Base-by-base conservation (phyloP, 1,284 basidiomycete genomes). In the Sphagnurus paluster region DNA sequence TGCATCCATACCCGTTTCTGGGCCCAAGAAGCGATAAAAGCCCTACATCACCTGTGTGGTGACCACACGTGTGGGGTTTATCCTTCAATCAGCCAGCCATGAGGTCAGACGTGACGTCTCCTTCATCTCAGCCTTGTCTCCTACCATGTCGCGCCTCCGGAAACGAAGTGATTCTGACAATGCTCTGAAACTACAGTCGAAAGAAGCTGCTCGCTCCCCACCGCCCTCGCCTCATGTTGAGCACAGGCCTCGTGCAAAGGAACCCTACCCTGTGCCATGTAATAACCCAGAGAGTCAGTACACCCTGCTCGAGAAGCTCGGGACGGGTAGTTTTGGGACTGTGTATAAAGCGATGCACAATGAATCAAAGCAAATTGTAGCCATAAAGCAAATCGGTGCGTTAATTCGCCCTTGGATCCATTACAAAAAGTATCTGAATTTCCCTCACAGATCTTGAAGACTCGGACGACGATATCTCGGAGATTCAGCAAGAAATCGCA, bases 261-360 rank as follows among this genome's bases (percentile, higher is more conserved):
- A 83, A 46, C 85, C 84, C 20, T 79, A 74, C 62, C 84, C 86
- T 11, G 69, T 86, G 47, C 84, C 87, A 30, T 82, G 74, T 62
- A 86, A 62, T 62, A 92, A 93, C 60, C 90, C 91, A 23, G 84
- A 88, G 5, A 86, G 82, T 56, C 89, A 96, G 61, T 98, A 98
- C 65, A 91, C 90, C 33, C 74, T 99, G 16, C 78, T 96, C 48
- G 93, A 98, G 70, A 97, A 96, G 68, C 80, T 99, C 21, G 96
- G 96, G 8, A 96, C 93, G n/a, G 96, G 96, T 29, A 93, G 90
- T 64, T 99, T 98, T 64, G 95, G 95, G 5, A 90, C 86, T 1
- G 96, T 99, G 41, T 99, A 93, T 82, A 97, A 97, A 74, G 93
- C 92, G 2, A 87, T 94, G 59, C 93, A 99, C 70, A 92, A 93